Evolutionary conservation across 768 basidiomycete species (phyloP).

Genomic region (Leccinum olivaceopallidum): DNA sequence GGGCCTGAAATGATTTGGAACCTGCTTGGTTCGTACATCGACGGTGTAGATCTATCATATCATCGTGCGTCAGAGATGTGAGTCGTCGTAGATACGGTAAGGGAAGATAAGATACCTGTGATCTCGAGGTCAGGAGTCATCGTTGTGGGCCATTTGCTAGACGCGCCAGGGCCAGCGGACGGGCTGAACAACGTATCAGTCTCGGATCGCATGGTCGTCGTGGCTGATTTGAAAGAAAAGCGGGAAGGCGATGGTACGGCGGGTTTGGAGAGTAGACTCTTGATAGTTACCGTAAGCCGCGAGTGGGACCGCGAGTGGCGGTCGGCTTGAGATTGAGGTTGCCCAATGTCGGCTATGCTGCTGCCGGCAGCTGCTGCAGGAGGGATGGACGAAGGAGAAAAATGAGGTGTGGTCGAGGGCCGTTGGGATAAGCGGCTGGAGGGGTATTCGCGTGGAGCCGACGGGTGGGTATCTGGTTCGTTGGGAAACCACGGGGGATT

Average conservation of each 20-base stretch:
- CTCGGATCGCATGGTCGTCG: constrained; percentile 8
- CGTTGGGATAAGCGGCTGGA: constrained; percentile 8
- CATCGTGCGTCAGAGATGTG: not conserved
- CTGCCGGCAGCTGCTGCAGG: not conserved
- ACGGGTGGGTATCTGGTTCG: constrained; percentile 20
- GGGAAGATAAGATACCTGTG: not conserved
- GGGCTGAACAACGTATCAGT: constrained; percentile 11
- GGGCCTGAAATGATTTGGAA: constrained; percentile 5
- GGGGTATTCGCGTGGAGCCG: constrained; percentile 2
- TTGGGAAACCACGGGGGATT: constrained; percentile 18
- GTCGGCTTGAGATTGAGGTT: not conserved
- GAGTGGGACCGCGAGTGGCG: constrained; percentile 17
- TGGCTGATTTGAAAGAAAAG: constrained; percentile 20
- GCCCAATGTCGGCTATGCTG: not conserved
- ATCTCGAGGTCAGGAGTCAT: constrained; percentile 2
- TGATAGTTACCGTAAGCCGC: constrained; percentile 31
- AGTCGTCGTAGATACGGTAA: constrained; percentile 5
- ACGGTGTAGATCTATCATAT: constrained; percentile 17
- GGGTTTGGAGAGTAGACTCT: constrained; percentile 38
- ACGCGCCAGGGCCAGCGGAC: constrained; percentile 6
- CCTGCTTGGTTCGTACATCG: constrained; percentile 21
- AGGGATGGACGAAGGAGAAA: not conserved
- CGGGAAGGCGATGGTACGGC: constrained; percentile 24
- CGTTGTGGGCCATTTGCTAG: not conserved
- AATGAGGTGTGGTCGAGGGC: constrained; percentile 20